Conservation (phyloP, 129 eudicot species). For the Flaveria sonorensis region DNA sequence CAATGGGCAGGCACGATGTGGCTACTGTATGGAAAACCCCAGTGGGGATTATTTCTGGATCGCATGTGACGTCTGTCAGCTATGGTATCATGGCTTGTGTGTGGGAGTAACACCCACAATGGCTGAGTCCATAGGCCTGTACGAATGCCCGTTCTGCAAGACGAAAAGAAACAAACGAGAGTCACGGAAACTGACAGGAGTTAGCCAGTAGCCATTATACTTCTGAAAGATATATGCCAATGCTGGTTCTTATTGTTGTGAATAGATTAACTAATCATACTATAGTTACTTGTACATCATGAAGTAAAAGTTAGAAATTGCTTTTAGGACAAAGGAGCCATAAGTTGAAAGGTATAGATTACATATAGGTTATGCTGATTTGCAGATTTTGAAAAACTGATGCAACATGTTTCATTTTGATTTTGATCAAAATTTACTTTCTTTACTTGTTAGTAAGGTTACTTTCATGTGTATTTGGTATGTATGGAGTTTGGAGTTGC, state of each 20-base stretch:
- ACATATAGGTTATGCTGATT: background rate
- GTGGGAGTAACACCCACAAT: constrained; percentile 88
- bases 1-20: constrained; percentile 71
- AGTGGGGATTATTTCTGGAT: constrained; percentile 86
- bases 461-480: too few relatives aligned
- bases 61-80: constrained; percentile 77
- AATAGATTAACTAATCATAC: background rate
- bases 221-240: background rate
- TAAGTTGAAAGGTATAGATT: constrained; percentile 1
- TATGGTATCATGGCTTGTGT: constrained; percentile 93
- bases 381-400: constrained; percentile 3
- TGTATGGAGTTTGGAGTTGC: too few relatives aligned
- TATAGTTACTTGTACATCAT: constrained; percentile 2
- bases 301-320: background rate
- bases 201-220: background rate
- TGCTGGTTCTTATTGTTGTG: background rate
- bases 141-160: constrained; percentile 77
- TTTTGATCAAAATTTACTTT: background rate
- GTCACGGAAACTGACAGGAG: background rate
- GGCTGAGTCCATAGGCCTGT: constrained; percentile 77
- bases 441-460: background rate
- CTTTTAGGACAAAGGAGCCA: background rate
- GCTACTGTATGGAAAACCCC: constrained; percentile 72
- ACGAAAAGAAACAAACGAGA: background rate
- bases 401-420: background rate